These are phyloP conservation scores for Tubosaeta sp. DNA, from an alignment of 768 basidiomycete species.

Conservation along the genomic window DNA sequence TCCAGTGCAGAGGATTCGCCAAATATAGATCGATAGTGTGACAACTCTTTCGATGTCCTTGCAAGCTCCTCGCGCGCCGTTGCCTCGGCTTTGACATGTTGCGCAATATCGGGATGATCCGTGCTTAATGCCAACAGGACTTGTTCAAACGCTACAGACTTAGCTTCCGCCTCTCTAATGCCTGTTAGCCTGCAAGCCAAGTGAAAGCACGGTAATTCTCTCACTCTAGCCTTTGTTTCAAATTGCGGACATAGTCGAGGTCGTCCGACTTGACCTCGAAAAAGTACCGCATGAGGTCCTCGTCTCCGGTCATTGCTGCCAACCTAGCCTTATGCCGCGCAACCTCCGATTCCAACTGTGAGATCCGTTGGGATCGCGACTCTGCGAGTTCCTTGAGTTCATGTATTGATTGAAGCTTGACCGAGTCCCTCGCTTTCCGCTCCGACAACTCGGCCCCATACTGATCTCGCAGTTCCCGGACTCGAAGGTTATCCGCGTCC, in stretches of 20 bases:
- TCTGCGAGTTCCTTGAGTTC: conserved; percentile 66
- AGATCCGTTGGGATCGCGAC: conserved; percentile 70
- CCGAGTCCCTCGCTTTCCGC: conserved; percentile 57
- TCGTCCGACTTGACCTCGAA: conserved; percentile 52
- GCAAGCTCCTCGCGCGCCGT: conserved; percentile 48
- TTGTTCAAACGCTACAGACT: conserved; percentile 48
- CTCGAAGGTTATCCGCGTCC: conserved; percentile 60
- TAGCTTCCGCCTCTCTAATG: conserved; percentile 50
- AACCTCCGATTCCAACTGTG: conserved; percentile 66
- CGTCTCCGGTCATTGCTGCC: conserved; percentile 68
- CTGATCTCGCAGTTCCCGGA: conserved; percentile 73
- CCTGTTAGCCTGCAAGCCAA: conserved; percentile 12
- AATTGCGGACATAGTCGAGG: conserved; percentile 43
- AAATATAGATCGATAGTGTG: conserved; percentile 58
- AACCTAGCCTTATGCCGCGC: conserved; percentile 67
- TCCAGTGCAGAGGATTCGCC: conserved; percentile 58
- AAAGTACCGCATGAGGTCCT: conserved; percentile 71
- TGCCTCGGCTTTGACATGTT: conserved; percentile 47
- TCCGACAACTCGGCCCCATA: conserved; percentile 61
- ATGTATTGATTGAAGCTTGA: conserved; percentile 54
- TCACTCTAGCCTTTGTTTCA: conserved; percentile 56
- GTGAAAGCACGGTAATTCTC: conserved; percentile 18
- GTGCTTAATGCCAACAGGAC: conserved; percentile 42
- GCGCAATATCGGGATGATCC: conserved; percentile 50
- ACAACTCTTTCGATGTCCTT: conserved; percentile 44